Evolutionary conservation across 352 stramenopile species (phyloP).

Genomic region (Sclerospora graminicola): DNA sequence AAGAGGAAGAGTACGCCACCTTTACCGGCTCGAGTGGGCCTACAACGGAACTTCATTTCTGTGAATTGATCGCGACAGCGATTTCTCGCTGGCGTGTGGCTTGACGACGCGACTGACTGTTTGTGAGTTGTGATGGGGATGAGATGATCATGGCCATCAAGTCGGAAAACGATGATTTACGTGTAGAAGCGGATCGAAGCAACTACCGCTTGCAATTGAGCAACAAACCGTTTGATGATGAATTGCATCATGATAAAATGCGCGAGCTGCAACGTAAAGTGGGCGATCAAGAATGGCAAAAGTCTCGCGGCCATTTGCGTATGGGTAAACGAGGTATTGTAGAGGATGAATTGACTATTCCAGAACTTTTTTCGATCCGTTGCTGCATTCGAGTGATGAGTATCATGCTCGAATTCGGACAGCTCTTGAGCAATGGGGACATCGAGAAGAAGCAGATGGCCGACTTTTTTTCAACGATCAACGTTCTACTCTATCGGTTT

Average conservation of each 20-base stretch:
- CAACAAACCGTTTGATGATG: slow-evolving; percentile 58
- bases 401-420: slow-evolving; percentile 49
- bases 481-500: slow-evolving; percentile 29
- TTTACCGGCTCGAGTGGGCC: slow-evolving; percentile 29
- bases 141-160: slow-evolving; percentile 82
- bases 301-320: slow-evolving; percentile 52
- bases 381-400: slow-evolving; percentile 48
- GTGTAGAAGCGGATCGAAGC: slow-evolving; percentile 56
- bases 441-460: slow-evolving; percentile 68
- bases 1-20: no score
- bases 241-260: slow-evolving; percentile 47
- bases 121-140: slow-evolving; percentile 56
- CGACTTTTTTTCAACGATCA: slow-evolving; percentile 42
- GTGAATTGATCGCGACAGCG: slow-evolving; percentile 51
- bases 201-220: slow-evolving; percentile 65
- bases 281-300: slow-evolving; percentile 32
- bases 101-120: slow-evolving; percentile 78
- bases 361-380: slow-evolving; percentile 49
- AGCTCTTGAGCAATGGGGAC: slow-evolving; percentile 49
- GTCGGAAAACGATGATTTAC: slow-evolving; percentile 63
- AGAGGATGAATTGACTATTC: slow-evolving; percentile 16
- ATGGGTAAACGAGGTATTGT: slow-evolving; percentile 30
- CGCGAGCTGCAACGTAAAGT: slow-evolving; percentile 37
- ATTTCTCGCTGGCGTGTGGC: slow-evolving; percentile 60
- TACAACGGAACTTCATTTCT: slow-evolving; percentile 54